phyloP scores from a whole-genome alignment of 345 rosid species.

The Mangifera indica region DNA sequence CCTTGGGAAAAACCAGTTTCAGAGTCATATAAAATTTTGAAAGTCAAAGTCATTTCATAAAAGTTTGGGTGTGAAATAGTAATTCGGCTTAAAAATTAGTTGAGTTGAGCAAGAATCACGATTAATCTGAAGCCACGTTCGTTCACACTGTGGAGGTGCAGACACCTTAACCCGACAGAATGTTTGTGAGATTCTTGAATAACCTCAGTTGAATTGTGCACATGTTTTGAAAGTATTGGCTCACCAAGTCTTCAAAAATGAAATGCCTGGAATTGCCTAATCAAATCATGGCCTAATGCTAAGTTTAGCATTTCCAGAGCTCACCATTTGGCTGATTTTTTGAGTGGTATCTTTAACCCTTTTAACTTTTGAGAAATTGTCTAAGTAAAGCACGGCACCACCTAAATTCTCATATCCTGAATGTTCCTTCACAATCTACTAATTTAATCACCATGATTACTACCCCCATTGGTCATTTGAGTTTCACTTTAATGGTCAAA shows the following conservation, averaged over 20 bases:
- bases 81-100: too few species aligned
- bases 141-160: conserved; percentile 5
- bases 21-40: too few species aligned
- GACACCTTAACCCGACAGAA: conserved; percentile 13
- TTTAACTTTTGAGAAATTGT: conserved; percentile 11
- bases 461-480: conserved; percentile 17
- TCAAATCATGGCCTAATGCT: neutral
- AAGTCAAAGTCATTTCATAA: too few species aligned
- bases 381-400: conserved; percentile 25
- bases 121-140: conserved; percentile 28
- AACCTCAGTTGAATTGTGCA: neutral
- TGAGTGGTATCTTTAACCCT: too few species aligned
- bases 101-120: conserved; percentile 13
- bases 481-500: conserved; percentile 21
- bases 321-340: conserved; percentile 11
- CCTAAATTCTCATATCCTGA: neutral
- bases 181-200: neutral
- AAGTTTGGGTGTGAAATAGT: too few species aligned
- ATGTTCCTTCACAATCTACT: neutral
- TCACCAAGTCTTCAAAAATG: conserved; percentile 6
- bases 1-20: too few species aligned
- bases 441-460: neutral
- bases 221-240: conserved; percentile 15
- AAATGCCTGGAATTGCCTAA: neutral
- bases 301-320: conserved; percentile 12